These are phyloP conservation scores for Ustilago loliicola DNA, from an alignment of 1,284 basidiomycete genomes.

Conservation along the genomic window DNA sequence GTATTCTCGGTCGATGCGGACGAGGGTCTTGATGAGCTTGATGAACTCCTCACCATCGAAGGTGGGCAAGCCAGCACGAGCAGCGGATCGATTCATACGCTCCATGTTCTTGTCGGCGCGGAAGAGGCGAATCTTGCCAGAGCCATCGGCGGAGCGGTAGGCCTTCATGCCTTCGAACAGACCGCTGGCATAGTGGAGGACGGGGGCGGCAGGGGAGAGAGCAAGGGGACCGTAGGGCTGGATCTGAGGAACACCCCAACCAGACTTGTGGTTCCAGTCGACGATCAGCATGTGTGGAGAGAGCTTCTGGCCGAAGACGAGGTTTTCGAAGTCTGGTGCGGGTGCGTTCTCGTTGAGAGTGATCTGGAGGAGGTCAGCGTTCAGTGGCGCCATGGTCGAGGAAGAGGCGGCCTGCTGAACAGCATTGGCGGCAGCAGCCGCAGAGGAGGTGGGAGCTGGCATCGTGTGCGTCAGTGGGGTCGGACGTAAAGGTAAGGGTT, in stretches of 20 bases:
- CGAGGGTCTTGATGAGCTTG: constrained; percentile 56
- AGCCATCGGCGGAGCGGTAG: constrained; percentile 49
- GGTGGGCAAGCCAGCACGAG: constrained; percentile 51
- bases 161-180: constrained; percentile 61
- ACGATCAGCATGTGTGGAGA: constrained; percentile 93
- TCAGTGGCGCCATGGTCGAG: constrained; percentile 43
- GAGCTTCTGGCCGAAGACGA: constrained; percentile 74
- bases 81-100: constrained; percentile 58
- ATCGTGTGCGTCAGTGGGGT: neutral
- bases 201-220: constrained; percentile 52
- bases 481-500: neutral
- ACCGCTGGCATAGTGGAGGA: constrained; percentile 53
- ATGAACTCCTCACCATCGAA: constrained; percentile 55
- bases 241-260: constrained; percentile 87
- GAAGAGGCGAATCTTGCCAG: constrained; percentile 56
- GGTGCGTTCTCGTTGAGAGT: constrained; percentile 40
- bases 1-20: constrained; percentile 47
- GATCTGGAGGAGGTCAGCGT: constrained; percentile 51
- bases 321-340: constrained; percentile 66
- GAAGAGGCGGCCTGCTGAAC: constrained; percentile 27
- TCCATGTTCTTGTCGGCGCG: constrained; percentile 60
- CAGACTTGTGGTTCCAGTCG: constrained; percentile 80
- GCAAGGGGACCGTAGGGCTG: constrained; percentile 75
- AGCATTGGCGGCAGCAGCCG: constrained; percentile 14
- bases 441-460: constrained; percentile 33